Evolutionary conservation across 164 flowering plant genomes (phyloP).

Genomic region (Aristolochia contorta): DNA sequence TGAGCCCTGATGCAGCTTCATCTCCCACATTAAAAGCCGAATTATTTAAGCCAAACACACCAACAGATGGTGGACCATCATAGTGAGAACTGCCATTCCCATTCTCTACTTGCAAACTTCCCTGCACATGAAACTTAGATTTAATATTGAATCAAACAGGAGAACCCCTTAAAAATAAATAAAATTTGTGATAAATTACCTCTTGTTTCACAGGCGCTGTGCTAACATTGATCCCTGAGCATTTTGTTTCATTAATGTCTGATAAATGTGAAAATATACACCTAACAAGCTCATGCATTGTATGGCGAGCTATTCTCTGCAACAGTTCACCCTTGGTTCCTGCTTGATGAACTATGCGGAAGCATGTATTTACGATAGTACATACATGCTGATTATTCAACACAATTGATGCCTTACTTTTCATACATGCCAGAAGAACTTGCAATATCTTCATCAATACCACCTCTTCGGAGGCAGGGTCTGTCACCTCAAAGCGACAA

Average conservation of each 20-base stretch:
- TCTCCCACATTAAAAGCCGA: slow-evolving; percentile 6
- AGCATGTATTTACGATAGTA: slow-evolving; percentile 43
- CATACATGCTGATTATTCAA: slow-evolving; percentile 47
- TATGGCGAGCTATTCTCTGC: slow-evolving; percentile 46
- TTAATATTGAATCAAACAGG: neutral
- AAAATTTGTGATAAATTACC: slow-evolving; percentile 5
- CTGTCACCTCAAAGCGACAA: slow-evolving; percentile 50
- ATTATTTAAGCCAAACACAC: slow-evolving; percentile 15
- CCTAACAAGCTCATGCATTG: slow-evolving; percentile 43
- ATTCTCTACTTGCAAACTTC: slow-evolving; percentile 18
- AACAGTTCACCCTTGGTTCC: slow-evolving; percentile 40
- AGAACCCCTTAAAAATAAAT: neutral
- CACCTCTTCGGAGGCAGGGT: slow-evolving; percentile 45
- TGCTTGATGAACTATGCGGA: slow-evolving; percentile 45
- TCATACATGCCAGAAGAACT: slow-evolving; percentile 48
- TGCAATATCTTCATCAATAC: slow-evolving; percentile 44
- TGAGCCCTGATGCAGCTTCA: slow-evolving; percentile 12
- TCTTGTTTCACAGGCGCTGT: slow-evolving; percentile 12
- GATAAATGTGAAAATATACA: slow-evolving; percentile 34
- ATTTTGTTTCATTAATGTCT: slow-evolving; percentile 15
- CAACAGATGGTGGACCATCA: slow-evolving; percentile 10
- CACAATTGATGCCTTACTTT: slow-evolving; percentile 30
- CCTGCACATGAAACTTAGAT: slow-evolving; percentile 13
- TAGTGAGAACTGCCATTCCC: slow-evolving; percentile 13
- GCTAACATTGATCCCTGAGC: slow-evolving; percentile 9